Evolutionary conservation across 768 basidiomycete species (phyloP), one percentile per base, ranked within the genome.

Genomic region (Paxillus involutus): DNA sequence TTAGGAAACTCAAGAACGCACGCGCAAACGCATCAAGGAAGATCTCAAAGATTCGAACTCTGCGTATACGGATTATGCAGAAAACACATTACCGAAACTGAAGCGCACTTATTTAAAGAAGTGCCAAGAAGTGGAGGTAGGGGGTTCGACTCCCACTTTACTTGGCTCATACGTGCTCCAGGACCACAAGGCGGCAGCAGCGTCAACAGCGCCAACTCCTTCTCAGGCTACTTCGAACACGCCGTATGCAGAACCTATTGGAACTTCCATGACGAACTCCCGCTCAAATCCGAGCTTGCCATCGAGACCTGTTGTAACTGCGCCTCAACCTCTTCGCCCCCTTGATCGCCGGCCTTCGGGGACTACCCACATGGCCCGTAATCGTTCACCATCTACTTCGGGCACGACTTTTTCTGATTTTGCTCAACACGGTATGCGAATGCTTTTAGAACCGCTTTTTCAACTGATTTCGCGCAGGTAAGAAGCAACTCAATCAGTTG

Each of bases 21-120:
- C 92, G n/a, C 80, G 91, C 44, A 91, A 91, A 66, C 85, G 91
- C 26, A 88, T 97, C 68, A 92, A 89, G 67, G 94, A 96, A 64
- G 94, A 95, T 66, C 71, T 95, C 51, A 94, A 92, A 69, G 84
- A 84, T 9, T 91, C 93, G 0, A 75, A 76, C n/a, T 60, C 71
- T 50, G 83, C 88, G 33, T 94, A 96, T 69, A 80, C 81, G 32
- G 94, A 96, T 32, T 94, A 85, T 64, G 85, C 86, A 11, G 91
- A 92, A 64, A 83, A 78, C 51, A 75, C 80, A n/a, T 75, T 95
- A 9, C 94, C 94, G 1, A 88, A 84, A 62, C 72, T 95, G 49
- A 94, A 92, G 74, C 78, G 83, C 47, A 72, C 79, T 40, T 97
- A 97, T 66, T 70, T 82, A 21, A 91, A 86, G 74, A 94, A 91